Evolutionary conservation across 2,329 filamentous ascomycete genomes (phyloP).

Genomic region (Verticillium nonalfalfae): DNA sequence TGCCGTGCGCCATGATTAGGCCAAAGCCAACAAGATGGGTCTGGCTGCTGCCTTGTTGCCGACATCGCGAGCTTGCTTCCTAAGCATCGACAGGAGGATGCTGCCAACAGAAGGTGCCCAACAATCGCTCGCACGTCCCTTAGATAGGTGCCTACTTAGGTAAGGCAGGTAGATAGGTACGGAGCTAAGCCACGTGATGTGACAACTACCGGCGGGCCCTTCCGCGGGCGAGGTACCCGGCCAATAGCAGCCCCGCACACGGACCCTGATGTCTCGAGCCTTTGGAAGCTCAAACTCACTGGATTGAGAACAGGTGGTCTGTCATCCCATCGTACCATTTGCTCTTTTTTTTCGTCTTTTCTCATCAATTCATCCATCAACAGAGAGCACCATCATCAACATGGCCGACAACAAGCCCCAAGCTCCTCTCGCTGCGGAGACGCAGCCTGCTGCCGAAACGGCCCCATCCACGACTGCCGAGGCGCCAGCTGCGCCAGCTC

Average conservation of each 20-base stretch:
- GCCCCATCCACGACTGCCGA: background rate
- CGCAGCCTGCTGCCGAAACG: background rate
- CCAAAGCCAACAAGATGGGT: background rate
- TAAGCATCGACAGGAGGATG: background rate
- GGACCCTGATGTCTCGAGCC: background rate
- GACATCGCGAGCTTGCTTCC: background rate
- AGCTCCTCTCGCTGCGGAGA: background rate
- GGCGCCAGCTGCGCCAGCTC: background rate
- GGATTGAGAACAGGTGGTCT: background rate
- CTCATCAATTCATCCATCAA: background rate
- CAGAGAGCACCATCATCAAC: background rate
- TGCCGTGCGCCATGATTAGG: background rate
- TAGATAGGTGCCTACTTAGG: no score
- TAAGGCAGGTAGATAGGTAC: no score
- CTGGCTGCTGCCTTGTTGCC: background rate
- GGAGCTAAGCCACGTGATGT: background rate
- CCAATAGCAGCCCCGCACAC: background rate
- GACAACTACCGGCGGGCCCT: background rate
- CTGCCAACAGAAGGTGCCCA: background rate
- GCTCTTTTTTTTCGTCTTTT: background rate
- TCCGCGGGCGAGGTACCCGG: background rate
- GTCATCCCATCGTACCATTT: background rate
- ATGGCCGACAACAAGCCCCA: constrained; percentile 2
- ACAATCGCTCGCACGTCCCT: background rate
- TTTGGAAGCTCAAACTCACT: background rate